Evolutionary conservation across 139 green algal species (phyloP), one percentile per base, ranked within the genome.

Genomic region (Dunaliella sp.): DNA sequence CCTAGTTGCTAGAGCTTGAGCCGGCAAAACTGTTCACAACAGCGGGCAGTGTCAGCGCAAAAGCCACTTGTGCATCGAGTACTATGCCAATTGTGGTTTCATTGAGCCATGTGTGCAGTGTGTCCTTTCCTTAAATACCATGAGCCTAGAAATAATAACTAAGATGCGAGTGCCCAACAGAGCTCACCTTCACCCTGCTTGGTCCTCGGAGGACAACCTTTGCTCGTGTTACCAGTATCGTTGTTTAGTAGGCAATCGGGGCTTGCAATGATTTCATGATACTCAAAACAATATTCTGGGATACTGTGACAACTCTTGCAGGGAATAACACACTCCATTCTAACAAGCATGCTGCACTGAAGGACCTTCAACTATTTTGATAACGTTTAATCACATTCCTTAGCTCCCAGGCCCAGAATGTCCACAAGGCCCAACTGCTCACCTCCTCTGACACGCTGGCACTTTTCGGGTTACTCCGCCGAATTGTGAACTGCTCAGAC

Each of bases 401-500:
- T 65, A 16, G 48, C 7, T 7, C 7, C 16, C 48, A 7, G 16
- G 48, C 48, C 48, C 48, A 65, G 48, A 65, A 65, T 65, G 48
- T 65, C 48, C 16, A 26, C 48, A 7, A 65, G 48, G 48, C 7
- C 7, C 7, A 65, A 65, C 48, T 65, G 16, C 16, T 34, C n/a
- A 38, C 76, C n/a, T 2, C 30, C 30, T 1, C 30, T 34, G 31
- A 33, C 1, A 22, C 30, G n/a, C 76, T 24, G 36, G 1, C 30
- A 33, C 73, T 33, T 32, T 12, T 33, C 3, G 28, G 16, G 73
- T 12, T 33, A 12, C 36, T 34, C 28, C 1, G n/a, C 31, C n/a
- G n/a, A 1, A 86, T 25, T 36, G 65, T 65, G 59, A 73, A 80
- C 82, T 80, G 65, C 82, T 80, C 82, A 65, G 59, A 32, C 7